Evolutionary conservation across 176 grass and related monocot species (phyloP).

Genomic region (Otatea glauca): DNA sequence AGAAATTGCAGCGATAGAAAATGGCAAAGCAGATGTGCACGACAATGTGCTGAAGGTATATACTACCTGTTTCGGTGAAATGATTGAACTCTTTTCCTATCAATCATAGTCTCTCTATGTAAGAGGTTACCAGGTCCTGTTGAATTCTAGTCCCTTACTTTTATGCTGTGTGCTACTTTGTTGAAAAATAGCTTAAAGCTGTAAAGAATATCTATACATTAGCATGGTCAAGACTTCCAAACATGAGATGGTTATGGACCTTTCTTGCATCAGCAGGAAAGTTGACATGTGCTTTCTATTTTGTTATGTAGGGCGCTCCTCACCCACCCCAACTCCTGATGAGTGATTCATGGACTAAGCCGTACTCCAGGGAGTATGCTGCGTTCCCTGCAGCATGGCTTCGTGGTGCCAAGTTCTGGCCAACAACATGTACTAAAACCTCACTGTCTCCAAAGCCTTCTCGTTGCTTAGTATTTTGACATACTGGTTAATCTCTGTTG

Average conservation of each 20-base stretch:
- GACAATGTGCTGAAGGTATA: conserved; percentile 98
- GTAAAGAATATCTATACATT: not conserved
- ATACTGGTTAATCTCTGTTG: not conserved
- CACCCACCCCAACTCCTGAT: conserved; percentile 88
- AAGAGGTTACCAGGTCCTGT: conserved; percentile 7
- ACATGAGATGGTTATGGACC: not conserved
- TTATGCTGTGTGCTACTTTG: conserved; percentile 1
- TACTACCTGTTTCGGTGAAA: not conserved
- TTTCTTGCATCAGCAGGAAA: conserved; percentile 23
- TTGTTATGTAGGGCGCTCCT: conserved; percentile 77
- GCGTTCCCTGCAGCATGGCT: conserved; percentile 95
- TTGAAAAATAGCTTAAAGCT: not conserved
- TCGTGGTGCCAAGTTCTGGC: conserved; percentile 96
- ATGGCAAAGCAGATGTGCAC: conserved; percentile 74
- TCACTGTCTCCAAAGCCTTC: not conserved
- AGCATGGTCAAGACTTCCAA: not conserved
- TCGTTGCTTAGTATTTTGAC: not conserved
- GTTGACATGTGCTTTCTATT: conserved; percentile 27
- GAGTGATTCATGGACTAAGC: conserved; percentile 93
- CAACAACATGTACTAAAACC: conserved; percentile 69
- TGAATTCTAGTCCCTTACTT: not conserved
- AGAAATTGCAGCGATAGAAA: conserved; percentile 90
- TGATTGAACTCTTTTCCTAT: not conserved
- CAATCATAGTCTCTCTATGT: not conserved
- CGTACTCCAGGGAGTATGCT: conserved; percentile 91